phyloP scores from a whole-genome alignment of 2,329 filamentous ascomycete species.

The Hypomyces rosellus region DNA sequence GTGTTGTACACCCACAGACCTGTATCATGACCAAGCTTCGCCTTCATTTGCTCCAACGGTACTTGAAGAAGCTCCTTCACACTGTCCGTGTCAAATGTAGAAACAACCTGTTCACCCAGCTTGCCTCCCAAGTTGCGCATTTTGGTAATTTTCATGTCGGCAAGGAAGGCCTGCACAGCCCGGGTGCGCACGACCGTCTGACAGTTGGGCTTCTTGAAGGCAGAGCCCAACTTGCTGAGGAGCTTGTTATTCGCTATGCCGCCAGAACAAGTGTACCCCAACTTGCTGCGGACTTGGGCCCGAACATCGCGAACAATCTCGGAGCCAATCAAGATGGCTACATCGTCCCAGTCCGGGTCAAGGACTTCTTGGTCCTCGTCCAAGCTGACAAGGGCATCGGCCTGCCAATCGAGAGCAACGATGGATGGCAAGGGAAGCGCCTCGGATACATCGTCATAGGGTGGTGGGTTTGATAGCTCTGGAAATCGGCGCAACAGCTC shows the following conservation, averaged over 20 bases:
- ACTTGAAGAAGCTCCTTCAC: slow-evolving; percentile 70
- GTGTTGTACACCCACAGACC: slow-evolving; percentile 80
- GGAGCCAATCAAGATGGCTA: slow-evolving; percentile 77
- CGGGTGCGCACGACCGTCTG: slow-evolving; percentile 91
- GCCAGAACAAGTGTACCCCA: slow-evolving; percentile 87
- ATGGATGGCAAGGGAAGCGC: slow-evolving; percentile 61
- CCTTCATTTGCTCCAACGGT: slow-evolving; percentile 68
- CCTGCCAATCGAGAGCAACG: slow-evolving; percentile 73
- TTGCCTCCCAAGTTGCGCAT: slow-evolving; percentile 95
- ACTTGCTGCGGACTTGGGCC: slow-evolving; percentile 56
- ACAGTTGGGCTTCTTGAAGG: slow-evolving; percentile 85
- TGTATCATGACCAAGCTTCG: slow-evolving; percentile 74
- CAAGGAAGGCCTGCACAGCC: slow-evolving; percentile 72
- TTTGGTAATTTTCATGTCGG: slow-evolving; percentile 86
- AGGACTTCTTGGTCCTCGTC: slow-evolving; percentile 68
- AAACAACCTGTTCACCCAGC: slow-evolving; percentile 77
- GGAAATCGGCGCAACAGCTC: slow-evolving; percentile 71
- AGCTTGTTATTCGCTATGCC: slow-evolving; percentile 91
- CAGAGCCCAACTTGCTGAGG: slow-evolving; percentile 88
- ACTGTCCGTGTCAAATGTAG: slow-evolving; percentile 73
- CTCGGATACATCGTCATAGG: slow-evolving; percentile 67
- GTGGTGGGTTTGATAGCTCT: slow-evolving; percentile 58
- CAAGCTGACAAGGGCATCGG: slow-evolving; percentile 75
- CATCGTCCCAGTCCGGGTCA: slow-evolving; percentile 94
- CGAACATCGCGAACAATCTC: slow-evolving; percentile 80